Evolutionary conservation across 2,329 filamentous ascomycete species (phyloP), one percentile per base, ranked within the genome.

Genomic region (Microdochium trichocladiopsis): DNA sequence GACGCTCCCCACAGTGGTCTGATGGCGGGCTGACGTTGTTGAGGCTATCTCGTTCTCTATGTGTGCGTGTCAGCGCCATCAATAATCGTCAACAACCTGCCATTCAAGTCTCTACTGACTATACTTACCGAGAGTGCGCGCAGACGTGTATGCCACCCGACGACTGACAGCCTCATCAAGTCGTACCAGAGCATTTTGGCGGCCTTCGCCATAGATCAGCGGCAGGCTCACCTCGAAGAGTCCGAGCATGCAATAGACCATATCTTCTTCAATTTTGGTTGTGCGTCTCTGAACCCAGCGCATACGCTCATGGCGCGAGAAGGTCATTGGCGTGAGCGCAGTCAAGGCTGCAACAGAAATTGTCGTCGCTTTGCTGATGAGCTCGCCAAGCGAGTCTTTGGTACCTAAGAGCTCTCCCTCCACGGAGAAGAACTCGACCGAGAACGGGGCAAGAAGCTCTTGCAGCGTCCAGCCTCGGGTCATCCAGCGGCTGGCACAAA

Each of bases 151-250:
- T 9, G 12, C 33, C 5, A 16, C 5, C 18, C 18, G 14, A 11
- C 14, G 14, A 4, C 14, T 16, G 6, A 37, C 4, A 8, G 33
- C 33, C 12, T 37, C 33, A 4, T 37, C 33, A n/a, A 59, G 51
- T 25, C 57, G 48, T 25, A 49, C 25, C 25, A 57, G 9, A 47
- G 43, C 43, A 16, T 22, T 22, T 5, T 11, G 4, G 21, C 4
- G 23, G 14, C 43, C 43, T 16, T 47, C 43, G 8, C 43, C 43
- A 16, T 47, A 47, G 43, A 47, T 47, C 4, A 22, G 9, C 3
- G 43, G 43, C 43, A 47, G 4, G 43, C 8, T 23, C 4, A 47
- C 43, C 6, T 23, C 43, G 43, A 47, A 47, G 8, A 47, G 18
- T 9, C 43, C 43, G 4, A 47, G 43, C 43, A 47, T 5, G 43